Percentiles rank a stretch among this genome's conserved stretches.
These are phyloP conservation scores for Megacollybia marginata DNA, from an alignment of 768 basidiomycete species.

Conservation along the genomic window DNA sequence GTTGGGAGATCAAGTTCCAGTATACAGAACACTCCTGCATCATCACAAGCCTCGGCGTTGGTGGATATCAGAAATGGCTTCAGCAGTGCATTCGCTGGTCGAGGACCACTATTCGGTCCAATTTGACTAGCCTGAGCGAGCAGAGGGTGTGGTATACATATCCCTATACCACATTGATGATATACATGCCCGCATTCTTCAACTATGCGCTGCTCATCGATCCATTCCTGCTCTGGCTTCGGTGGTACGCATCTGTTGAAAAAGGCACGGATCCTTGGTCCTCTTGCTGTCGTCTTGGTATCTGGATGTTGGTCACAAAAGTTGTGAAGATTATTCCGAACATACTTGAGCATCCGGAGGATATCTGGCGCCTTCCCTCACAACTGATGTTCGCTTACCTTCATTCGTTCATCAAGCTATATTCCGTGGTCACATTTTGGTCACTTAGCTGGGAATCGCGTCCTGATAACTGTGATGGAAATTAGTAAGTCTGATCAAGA, in stretches of 20 bases:
- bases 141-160: neutral
- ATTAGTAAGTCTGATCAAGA: too few species aligned
- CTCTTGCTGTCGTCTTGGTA: neutral
- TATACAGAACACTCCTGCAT: too few species aligned
- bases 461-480: too few species aligned
- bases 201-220: neutral
- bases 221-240: neutral
- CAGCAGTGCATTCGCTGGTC: neutral
- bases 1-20: too few species aligned
- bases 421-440: too few species aligned
- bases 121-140: neutral
- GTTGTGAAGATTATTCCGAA: neutral
- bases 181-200: neutral
- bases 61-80: neutral
- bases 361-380: too few species aligned
- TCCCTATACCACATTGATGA: neutral
- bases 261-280: neutral
- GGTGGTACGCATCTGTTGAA: neutral
- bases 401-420: too few species aligned
- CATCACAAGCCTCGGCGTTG: neutral
- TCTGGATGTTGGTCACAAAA: neutral
- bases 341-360: neutral
- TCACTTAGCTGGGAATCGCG: too few species aligned
- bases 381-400: too few species aligned
- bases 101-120: neutral